Conservation (phyloP, 345 rosid genomes). For the Eucalyptus dawsonii region DNA sequence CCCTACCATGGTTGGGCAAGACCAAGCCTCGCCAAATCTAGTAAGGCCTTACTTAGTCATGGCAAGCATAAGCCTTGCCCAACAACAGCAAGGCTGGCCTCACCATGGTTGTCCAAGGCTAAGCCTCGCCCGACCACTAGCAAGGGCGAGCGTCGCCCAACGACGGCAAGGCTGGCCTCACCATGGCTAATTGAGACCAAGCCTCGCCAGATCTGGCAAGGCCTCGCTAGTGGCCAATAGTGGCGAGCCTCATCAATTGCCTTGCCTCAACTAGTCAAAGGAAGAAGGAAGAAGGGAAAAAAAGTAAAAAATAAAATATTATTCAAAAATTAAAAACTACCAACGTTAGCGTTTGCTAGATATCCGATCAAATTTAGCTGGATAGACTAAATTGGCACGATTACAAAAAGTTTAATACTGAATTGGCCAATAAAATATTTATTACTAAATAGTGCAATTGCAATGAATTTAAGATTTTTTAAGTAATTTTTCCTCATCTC, state of each 20-base stretch:
- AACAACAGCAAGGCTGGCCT: too few species aligned
- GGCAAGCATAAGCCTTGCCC: too few species aligned
- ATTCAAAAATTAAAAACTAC: too few species aligned
- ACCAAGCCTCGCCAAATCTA: too few species aligned
- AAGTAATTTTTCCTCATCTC: neutral
- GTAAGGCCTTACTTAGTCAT: too few species aligned
- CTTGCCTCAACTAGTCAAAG: neutral
- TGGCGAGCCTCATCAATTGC: neutral
- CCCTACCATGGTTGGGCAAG: neutral
- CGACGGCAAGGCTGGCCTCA: accelerated
- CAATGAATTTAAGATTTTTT: too few species aligned
- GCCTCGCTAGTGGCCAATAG: neutral
- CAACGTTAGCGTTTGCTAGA: accelerated
- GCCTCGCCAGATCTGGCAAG: accelerated
- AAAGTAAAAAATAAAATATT: too few species aligned
- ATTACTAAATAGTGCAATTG: too few species aligned
- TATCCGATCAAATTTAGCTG: accelerated
- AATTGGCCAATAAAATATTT: too few species aligned
- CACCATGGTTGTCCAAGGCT: too few species aligned
- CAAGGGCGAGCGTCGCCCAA: too few species aligned
- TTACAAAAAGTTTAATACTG: too few species aligned
- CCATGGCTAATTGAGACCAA: neutral
- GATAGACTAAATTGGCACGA: neutral
- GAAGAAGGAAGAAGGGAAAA: neutral
- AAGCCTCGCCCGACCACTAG: accelerated